Evolutionary conservation across 2,329 filamentous ascomycete species (phyloP), one percentile per base, ranked within the genome.

Genomic region (Periconia sp.): DNA sequence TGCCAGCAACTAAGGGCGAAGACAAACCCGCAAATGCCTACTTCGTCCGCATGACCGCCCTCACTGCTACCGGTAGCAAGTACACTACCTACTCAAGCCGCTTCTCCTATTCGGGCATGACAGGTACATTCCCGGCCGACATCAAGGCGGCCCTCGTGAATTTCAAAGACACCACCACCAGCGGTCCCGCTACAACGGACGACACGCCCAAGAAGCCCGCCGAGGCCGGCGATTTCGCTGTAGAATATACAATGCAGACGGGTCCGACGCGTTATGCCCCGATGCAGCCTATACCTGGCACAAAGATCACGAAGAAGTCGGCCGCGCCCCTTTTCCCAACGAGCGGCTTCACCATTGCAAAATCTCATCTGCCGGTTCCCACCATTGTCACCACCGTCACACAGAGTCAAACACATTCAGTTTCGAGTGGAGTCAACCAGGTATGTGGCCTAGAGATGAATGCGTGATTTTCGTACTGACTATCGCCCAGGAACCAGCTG

Each of bases 71-170:
- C n/a, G 81, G 83, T 37, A 81, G 81, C 31, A 80, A 78, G 3
- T 75, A 85, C 18, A 81, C 79, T 52, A 85, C 82, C 63, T 88
- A 80, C 67, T 88, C 85, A 11, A 62, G 76, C 47, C 85, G 86
- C 56, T 90, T 90, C 72, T 80, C 82, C n/a, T 74, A 89, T 49
- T 77, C 77, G 11, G 81, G 79, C 60, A 88, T 89, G 86, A 85
- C 81, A 2, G 86, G 86, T 37, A 73, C 73, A 5, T 87, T 87
- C 62, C 73, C 79, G 1, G 55, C 76, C 1, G 65, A 63, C 37
- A 71, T 82, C 45, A 60, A 64, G 20, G n/a, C 84, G 80, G 64
- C 62, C 6, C 52, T 66, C 40, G 55, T 60, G 30, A 31, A 23
- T 10, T n/a, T 46, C 23, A 50, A 51, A 13, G 59, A 71, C 18